Evolutionary conservation across 2,329 filamentous ascomycete genomes (phyloP).

Genomic region (Xylaria sp.): DNA sequence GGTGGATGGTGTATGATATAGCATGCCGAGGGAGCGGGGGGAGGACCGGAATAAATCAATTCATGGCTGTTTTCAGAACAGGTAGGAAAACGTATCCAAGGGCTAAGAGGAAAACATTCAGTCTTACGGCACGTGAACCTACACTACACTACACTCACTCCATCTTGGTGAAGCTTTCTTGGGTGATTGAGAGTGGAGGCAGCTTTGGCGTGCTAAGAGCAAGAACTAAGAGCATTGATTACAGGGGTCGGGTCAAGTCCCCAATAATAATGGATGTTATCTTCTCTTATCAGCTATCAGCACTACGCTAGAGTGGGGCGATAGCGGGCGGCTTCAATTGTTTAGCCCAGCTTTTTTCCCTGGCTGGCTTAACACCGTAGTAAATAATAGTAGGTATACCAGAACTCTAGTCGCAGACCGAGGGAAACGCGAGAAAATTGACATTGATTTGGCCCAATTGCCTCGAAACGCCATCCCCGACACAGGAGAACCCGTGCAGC

Average conservation of each 20-base stretch:
- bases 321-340: conserved; percentile 23
- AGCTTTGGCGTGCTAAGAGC: neutral
- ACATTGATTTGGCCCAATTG: neutral
- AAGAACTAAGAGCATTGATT: neutral
- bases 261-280: neutral
- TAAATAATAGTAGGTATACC: too few species aligned
- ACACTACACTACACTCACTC: neutral
- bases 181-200: neutral
- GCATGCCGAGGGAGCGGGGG: neutral
- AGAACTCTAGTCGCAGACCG: neutral
- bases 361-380: neutral
- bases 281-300: conserved; percentile 27
- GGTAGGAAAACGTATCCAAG: neutral
- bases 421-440: neutral
- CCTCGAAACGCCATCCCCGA: neutral
- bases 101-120: neutral
- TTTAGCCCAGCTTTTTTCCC: conserved; percentile 28
- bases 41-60: neutral
- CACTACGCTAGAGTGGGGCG: conserved; percentile 18
- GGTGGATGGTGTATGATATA: neutral
- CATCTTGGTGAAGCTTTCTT: neutral
- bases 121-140: neutral
- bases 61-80: neutral
- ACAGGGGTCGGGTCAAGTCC: neutral
- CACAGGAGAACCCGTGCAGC: neutral